Percentiles rank a stretch among this genome's conserved stretches.
These are phyloP conservation scores for Penicillium frequentans DNA, from an alignment of 2,329 filamentous ascomycete genomes.

Conservation along the genomic window DNA sequence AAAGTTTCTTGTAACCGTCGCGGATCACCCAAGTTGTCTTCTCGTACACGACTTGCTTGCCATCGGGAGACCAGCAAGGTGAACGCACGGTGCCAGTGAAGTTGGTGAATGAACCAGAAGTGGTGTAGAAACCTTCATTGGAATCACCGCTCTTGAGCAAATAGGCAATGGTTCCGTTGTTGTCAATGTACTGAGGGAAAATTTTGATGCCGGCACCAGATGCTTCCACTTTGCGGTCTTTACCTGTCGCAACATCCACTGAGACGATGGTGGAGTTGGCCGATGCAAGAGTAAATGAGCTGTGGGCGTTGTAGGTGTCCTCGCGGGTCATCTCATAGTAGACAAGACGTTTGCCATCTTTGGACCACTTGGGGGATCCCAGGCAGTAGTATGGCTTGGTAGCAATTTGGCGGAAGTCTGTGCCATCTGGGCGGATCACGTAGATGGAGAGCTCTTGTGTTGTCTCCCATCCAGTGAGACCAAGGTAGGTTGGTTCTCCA, in stretches of 20 bases:
- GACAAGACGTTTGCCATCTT: conserved; percentile 26
- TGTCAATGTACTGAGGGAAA: conserved; percentile 29
- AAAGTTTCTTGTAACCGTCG: conserved; percentile 38
- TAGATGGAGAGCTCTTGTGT: conserved; percentile 45
- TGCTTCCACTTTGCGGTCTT: conserved; percentile 32
- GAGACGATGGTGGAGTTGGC: conserved; percentile 26
- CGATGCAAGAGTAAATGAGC: neutral
- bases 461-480: conserved; percentile 23
- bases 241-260: conserved; percentile 42
- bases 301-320: conserved; percentile 39
- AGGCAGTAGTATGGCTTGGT: conserved; percentile 37
- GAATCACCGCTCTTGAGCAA: conserved; percentile 17
- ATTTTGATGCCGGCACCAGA: conserved; percentile 32
- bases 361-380: conserved; percentile 42
- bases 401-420: conserved; percentile 37
- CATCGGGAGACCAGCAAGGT: conserved; percentile 37
- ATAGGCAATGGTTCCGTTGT: conserved; percentile 29
- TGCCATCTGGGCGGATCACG: conserved; percentile 38
- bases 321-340: conserved; percentile 43
- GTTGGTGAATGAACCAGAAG: conserved; percentile 16
- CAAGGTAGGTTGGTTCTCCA: conserved; percentile 22
- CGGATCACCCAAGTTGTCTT: conserved; percentile 30
- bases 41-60: conserved; percentile 25
- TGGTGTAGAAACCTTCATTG: conserved; percentile 29
- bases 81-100: conserved; percentile 15